A percentile compares a stretch with the other conserved stretches of the same genome.
Conservation (phyloP, 495 filamentous ascomycete species). For the Geoglossum glabrum region DNA sequence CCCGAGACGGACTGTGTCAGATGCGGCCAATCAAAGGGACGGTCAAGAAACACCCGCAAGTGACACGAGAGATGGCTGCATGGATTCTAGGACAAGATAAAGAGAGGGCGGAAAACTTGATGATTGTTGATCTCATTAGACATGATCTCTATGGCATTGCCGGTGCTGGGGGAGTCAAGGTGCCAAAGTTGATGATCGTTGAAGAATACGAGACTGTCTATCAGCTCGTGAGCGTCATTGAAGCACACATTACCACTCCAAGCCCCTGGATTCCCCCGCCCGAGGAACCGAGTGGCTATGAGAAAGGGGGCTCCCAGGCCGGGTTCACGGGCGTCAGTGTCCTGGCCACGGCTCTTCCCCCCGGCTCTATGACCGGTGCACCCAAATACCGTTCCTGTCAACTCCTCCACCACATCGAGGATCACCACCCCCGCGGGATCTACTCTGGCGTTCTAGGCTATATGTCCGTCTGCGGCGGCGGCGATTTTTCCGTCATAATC, state of each 20-base stretch:
- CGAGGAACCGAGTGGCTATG: not conserved
- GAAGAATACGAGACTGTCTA: slow-evolving; percentile 53
- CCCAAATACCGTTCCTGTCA: slow-evolving; percentile 82
- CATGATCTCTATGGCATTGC: slow-evolving; percentile 77
- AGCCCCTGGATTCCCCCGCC: not conserved
- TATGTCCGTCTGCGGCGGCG: slow-evolving; percentile 63
- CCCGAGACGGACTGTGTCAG: slow-evolving; percentile 28
- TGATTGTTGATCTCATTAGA: slow-evolving; percentile 90
- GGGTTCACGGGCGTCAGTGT: not conserved
- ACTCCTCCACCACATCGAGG: slow-evolving; percentile 50
- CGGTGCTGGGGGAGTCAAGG: slow-evolving; percentile 39
- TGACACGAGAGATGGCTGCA: slow-evolving; percentile 47
- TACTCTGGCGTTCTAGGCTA: slow-evolving; percentile 86
- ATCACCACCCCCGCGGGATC: slow-evolving; percentile 41
- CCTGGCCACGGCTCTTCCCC: slow-evolving; percentile 34
- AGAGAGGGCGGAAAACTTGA: slow-evolving; percentile 87
- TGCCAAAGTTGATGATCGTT: slow-evolving; percentile 51
- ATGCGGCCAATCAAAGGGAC: slow-evolving; percentile 92
- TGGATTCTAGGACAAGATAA: slow-evolving; percentile 55
- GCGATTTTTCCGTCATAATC: slow-evolving; percentile 79
- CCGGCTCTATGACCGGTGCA: slow-evolving; percentile 88
- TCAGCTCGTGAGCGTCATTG: slow-evolving; percentile 3
- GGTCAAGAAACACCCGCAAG: slow-evolving; percentile 44
- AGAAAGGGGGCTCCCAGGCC: not conserved
- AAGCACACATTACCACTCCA: not conserved